Evolutionary conservation across 208 protist genomes (phyloP), one percentile per base, ranked within the genome.

Genomic region (Trypanosoma scelopori): DNA sequence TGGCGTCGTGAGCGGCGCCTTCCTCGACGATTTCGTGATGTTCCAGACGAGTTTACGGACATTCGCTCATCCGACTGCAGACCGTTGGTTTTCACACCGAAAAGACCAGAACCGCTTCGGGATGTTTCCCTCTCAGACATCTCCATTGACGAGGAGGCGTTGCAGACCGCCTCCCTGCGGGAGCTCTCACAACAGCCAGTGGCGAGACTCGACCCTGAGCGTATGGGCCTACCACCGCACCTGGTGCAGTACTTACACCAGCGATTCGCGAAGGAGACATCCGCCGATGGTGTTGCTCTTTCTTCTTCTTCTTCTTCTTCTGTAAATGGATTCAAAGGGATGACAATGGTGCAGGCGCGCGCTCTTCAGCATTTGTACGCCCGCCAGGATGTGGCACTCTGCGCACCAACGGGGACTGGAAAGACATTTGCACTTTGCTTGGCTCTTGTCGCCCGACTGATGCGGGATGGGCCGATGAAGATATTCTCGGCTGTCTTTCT

Each of bases 381-480:
- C 23, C 72, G 47, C 3, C 78, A 93, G 60, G 91, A 96, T 66
- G 86, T 92, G 15, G 87, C 87, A 6, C 80, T 94, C 20, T 96
- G 91, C 55, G 87, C 87, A 5, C 91, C 91, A n/a, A 96, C 91
- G 7, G 91, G 91, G 15, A 93, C 82, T 27, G 91, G 91, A 7
- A 96, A 96, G 59, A 96, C 91, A 12, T 91, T 94, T 56, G 87
- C 85, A 0, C 76, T 96, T 9, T 96, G 91, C 55, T 60, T 93
- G 23, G 91, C 84, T 27, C 76, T 94, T 42, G 79, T 87, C 37
- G 87, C 91, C 5, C 73, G 85, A 16, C 77, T 96, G 23, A 94
- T 94, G 87, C 85, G 91, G 0, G 78, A 91, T 28, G 91, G 91
- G 13, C 91, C 91, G 20, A 92, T 94, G 87, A 96, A 93, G 69